phyloP scores from a whole-genome alignment of 2,329 filamentous ascomycete species.

The Mycocentrospora acerina region DNA sequence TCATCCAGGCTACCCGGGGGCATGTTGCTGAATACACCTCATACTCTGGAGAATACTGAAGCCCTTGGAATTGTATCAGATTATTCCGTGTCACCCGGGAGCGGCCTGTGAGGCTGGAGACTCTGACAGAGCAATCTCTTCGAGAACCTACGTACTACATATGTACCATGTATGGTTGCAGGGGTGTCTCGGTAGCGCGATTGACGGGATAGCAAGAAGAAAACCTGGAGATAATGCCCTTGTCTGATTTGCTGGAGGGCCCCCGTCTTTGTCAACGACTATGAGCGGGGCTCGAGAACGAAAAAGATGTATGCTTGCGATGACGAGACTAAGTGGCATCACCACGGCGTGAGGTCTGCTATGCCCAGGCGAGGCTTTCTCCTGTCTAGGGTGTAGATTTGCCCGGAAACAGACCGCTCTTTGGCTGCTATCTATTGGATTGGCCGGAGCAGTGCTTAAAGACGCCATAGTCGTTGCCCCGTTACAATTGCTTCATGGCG shows the following conservation, averaged over 20 bases:
- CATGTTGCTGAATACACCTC: too few relatives aligned
- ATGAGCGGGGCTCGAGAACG: conserved; percentile 13
- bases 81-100: too few relatives aligned
- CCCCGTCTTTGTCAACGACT: conserved; percentile 8
- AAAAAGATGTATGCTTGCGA: conserved; percentile 16
- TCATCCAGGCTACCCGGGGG: too few relatives aligned
- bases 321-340: conserved; percentile 25
- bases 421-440: conserved; percentile 1
- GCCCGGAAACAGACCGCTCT: conserved; percentile 22
- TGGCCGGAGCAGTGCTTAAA: too few relatives aligned
- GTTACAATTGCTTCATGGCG: conserved; percentile 2
- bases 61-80: too few relatives aligned
- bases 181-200: conserved; percentile 3
- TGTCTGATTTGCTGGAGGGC: not conserved
- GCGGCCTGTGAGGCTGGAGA: too few relatives aligned
- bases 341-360: conserved; percentile 27
- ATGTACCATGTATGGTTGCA: too few relatives aligned
- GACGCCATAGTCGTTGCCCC: too few relatives aligned
- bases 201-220: conserved; percentile 4
- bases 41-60: too few relatives aligned
- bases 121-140: too few relatives aligned
- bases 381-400: conserved; percentile 10
- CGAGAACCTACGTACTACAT: too few relatives aligned
- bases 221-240: not conserved
- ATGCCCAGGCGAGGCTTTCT: conserved; percentile 16